Evolutionary conservation across 2,329 filamentous ascomycete genomes (phyloP).

Genomic region (Penicillium janthinellum): DNA sequence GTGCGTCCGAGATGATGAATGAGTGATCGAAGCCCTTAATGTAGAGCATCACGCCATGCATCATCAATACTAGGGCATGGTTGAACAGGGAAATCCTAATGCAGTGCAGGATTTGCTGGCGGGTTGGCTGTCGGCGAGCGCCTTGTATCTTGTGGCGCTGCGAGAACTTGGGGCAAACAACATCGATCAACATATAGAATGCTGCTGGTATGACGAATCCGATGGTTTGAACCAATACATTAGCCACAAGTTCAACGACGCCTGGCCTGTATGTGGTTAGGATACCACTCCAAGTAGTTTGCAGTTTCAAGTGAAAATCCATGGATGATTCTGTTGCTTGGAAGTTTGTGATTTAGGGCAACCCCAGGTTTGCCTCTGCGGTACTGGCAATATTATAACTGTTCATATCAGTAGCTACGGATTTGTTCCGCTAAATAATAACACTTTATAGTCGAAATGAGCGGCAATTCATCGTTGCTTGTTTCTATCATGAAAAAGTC

Average conservation of each 20-base stretch:
- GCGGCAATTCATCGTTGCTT: neutral
- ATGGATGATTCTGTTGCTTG: neutral
- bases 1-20: neutral
- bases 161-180: conserved; percentile 6
- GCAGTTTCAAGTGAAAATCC: neutral
- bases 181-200: conserved; percentile 9
- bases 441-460: neutral
- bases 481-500: too few relatives aligned
- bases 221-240: conserved; percentile 3
- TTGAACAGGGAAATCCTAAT: neutral
- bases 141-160: conserved; percentile 3
- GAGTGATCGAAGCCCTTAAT: neutral
- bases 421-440: neutral
- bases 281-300: neutral
- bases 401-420: neutral
- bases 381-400: too few relatives aligned
- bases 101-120: conserved; percentile 5
- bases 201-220: conserved; percentile 16
- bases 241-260: neutral
- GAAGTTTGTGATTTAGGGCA: neutral
- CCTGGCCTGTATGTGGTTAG: neutral
- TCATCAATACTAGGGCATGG: too few relatives aligned
- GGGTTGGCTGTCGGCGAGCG: conserved; percentile 3
- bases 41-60: neutral
- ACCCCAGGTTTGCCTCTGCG: neutral